phyloP scores from a whole-genome alignment of 192 early-diverging fungal species.

The Gigaspora rosea region DNA sequence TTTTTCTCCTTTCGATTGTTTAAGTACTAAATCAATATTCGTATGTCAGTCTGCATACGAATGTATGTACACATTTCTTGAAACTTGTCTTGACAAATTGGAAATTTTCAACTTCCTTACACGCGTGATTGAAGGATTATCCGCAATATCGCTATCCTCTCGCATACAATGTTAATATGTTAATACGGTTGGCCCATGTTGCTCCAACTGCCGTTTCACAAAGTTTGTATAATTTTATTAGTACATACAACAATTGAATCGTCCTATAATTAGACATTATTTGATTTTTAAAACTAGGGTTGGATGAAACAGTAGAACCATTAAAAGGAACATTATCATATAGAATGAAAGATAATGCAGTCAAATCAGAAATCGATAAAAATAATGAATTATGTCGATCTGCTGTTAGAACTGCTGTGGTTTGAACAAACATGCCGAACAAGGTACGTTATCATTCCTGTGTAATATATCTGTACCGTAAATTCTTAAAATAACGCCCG shows the following conservation, averaged over 20 bases:
- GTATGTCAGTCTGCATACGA: slow-evolving; percentile 70
- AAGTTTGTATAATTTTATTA: slow-evolving; percentile 41
- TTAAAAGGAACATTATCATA: slow-evolving; percentile 64
- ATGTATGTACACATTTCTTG: slow-evolving; percentile 91
- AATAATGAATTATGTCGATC: slow-evolving; percentile 77
- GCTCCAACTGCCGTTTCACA: slow-evolving; percentile 71
- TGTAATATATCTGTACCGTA: not conserved
- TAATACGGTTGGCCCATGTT: slow-evolving; percentile 67
- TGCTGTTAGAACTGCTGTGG: slow-evolving; percentile 62
- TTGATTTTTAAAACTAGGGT: slow-evolving; percentile 36
- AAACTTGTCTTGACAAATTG: slow-evolving; percentile 75
- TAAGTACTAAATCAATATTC: slow-evolving; percentile 17
- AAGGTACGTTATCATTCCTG: slow-evolving; percentile 31
- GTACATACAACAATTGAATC: not conserved
- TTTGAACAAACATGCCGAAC: slow-evolving; percentile 50
- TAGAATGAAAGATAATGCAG: slow-evolving; percentile 77
- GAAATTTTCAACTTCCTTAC: slow-evolving; percentile 75
- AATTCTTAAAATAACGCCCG: no score
- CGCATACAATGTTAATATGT: slow-evolving; percentile 86
- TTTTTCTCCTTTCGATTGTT: slow-evolving; percentile 14
- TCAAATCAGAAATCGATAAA: slow-evolving; percentile 96
- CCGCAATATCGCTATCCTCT: slow-evolving; percentile 85
- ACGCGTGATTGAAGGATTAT: slow-evolving; percentile 73
- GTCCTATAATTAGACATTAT: not conserved
- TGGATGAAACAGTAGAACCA: slow-evolving; percentile 72